A percentile compares a stretch with the other conserved stretches of the same genome.
These are phyloP conservation scores for Colletotrichum melonis DNA, from an alignment of 2,329 filamentous ascomycete species.

Conservation along the genomic window DNA sequence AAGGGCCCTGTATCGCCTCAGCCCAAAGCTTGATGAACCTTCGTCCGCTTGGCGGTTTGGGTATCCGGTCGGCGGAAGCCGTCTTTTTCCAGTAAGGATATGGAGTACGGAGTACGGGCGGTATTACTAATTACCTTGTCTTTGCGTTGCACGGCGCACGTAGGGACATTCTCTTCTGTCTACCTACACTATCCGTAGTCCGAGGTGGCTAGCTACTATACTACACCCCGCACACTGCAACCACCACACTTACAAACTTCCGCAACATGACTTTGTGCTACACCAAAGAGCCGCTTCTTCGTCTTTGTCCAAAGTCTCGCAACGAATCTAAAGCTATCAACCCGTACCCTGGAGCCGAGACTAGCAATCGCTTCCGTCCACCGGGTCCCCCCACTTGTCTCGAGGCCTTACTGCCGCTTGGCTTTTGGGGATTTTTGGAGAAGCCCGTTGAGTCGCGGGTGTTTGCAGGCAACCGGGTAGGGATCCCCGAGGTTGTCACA, in stretches of 20 bases:
- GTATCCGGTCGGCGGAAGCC: constrained; percentile 6
- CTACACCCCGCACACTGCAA: constrained; percentile 19
- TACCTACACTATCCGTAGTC: neutral
- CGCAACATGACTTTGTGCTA: neutral
- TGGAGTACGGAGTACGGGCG: too few relatives aligned
- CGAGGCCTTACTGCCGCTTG: constrained; percentile 2
- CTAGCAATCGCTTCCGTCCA: neutral
- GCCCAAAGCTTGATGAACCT: constrained; percentile 27
- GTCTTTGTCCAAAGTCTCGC: neutral
- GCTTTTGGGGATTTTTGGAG: constrained; percentile 15
- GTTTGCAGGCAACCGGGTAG: neutral
- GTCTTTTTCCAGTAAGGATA: neutral
- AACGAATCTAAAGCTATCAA: neutral
- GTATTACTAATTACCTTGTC: neutral
- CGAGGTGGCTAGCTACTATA: neutral
- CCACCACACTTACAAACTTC: constrained; percentile 1
- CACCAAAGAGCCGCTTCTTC: constrained; percentile 4
- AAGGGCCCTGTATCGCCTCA: constrained; percentile 13
- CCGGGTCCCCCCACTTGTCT: neutral
- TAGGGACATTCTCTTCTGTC: neutral
- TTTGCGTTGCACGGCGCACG: neutral
- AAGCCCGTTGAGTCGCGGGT: neutral
- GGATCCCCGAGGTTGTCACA: constrained; percentile 27
- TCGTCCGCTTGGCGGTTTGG: constrained; percentile 25
- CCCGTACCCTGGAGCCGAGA: neutral